Evolutionary conservation across 768 basidiomycete genomes (phyloP).

Genomic region (Xerocomus potaroensis): DNA sequence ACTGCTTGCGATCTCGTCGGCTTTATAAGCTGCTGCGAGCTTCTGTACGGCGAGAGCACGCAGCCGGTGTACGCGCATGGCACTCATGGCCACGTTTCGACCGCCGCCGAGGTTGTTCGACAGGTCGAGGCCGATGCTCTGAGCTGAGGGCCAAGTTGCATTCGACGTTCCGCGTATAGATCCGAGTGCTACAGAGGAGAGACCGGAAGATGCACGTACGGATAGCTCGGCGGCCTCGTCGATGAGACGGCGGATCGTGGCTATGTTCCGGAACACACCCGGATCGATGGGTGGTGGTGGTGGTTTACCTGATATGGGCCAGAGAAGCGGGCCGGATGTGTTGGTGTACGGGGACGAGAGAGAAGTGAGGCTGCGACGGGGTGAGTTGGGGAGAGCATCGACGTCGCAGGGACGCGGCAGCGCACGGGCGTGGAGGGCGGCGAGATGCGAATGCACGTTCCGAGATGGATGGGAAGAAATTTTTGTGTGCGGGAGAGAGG

Average conservation of each 20-base stretch:
- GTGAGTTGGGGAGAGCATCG: slow-evolving; percentile 48
- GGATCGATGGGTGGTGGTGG: slow-evolving; percentile 87
- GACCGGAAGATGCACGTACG: slow-evolving; percentile 80
- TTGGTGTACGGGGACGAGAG: slow-evolving; percentile 28
- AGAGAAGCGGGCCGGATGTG: slow-evolving; percentile 41
- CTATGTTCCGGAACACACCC: slow-evolving; percentile 76
- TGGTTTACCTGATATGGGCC: slow-evolving; percentile 58
- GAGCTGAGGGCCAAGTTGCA: slow-evolving; percentile 58
- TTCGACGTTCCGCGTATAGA: slow-evolving; percentile 48
- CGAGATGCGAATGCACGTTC: slow-evolving; percentile 16
- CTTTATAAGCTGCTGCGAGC: slow-evolving; percentile 78
- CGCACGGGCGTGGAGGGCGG: slow-evolving; percentile 17
- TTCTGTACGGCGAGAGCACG: slow-evolving; percentile 83
- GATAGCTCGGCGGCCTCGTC: slow-evolving; percentile 89
- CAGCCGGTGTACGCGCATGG: slow-evolving; percentile 76
- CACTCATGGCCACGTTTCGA: slow-evolving; percentile 77
- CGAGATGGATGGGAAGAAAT: slow-evolving; percentile 32
- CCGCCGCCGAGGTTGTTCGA: slow-evolving; percentile 53
- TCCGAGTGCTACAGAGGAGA: slow-evolving; percentile 70
- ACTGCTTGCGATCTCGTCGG: slow-evolving; percentile 87
- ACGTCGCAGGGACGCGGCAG: slow-evolving; percentile 30
- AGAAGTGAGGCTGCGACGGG: slow-evolving; percentile 33
- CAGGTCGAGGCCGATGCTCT: slow-evolving; percentile 60
- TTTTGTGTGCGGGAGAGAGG: slow-evolving; percentile 50
- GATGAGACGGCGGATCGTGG: slow-evolving; percentile 72